Percentiles rank a stretch among this genome's conserved stretches.
phyloP scores from a whole-genome alignment of 768 basidiomycete species.

The Boletus vinaceobasis region DNA sequence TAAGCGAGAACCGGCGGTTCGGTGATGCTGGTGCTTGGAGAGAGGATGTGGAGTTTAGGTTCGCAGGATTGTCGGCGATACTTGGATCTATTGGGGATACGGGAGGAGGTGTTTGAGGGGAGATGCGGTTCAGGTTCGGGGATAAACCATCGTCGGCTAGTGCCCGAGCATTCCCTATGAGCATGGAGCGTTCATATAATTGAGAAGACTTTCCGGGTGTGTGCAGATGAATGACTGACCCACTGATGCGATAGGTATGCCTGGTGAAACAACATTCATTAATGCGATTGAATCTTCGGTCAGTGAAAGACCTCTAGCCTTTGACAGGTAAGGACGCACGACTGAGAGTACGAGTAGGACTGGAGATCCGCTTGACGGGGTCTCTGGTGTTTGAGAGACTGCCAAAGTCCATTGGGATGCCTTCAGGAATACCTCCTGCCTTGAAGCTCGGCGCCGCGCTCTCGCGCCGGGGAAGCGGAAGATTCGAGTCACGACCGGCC shows the following conservation, averaged over 20 bases:
- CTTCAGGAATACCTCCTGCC: constrained; percentile 65
- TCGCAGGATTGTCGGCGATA: constrained; percentile 20
- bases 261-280: constrained; percentile 38
- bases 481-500: constrained; percentile 71
- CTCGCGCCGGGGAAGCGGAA: constrained; percentile 67
- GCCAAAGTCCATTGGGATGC: constrained; percentile 61
- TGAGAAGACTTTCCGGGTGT: constrained; percentile 11
- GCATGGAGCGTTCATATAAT: constrained; percentile 6
- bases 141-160: constrained; percentile 69
- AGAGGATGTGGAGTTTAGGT: constrained; percentile 35
- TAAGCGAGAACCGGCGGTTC: constrained; percentile 57
- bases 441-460: constrained; percentile 33
- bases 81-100: constrained; percentile 37
- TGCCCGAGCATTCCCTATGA: constrained; percentile 76
- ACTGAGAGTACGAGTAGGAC: constrained; percentile 76
- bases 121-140: constrained; percentile 31
- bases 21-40: constrained; percentile 46
- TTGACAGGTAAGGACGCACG: constrained; percentile 49
- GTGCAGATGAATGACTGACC: constrained; percentile 46
- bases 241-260: constrained; percentile 75
- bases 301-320: constrained; percentile 20
- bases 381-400: constrained; percentile 36
- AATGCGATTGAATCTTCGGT: constrained; percentile 18
- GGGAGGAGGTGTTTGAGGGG: constrained; percentile 29
- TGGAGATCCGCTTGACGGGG: constrained; percentile 52